Conservation (phyloP, 139 green algal genomes). For the Coccomyxa sp. region DNA sequence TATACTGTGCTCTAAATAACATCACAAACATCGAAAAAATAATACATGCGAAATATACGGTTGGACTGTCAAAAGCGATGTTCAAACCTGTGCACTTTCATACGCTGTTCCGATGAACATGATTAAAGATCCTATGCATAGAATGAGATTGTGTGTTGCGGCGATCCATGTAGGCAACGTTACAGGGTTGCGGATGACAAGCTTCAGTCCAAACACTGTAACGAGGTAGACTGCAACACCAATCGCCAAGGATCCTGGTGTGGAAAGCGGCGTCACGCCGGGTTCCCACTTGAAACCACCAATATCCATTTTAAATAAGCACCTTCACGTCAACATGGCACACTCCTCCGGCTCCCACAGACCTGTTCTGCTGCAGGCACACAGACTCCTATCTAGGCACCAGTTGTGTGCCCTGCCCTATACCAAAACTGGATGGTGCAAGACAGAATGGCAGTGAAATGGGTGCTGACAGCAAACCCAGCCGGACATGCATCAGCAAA, state of each 20-base stretch:
- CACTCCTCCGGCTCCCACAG: background rate
- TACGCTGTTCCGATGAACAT: constrained; percentile 29
- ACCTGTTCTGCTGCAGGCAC: background rate
- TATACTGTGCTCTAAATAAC: background rate
- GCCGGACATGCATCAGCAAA: too few relatives aligned
- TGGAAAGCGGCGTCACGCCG: constrained; percentile 1
- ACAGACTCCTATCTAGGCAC: too few relatives aligned
- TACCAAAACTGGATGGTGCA: background rate
- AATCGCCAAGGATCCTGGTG: background rate
- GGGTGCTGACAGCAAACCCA: background rate
- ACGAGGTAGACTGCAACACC: background rate
- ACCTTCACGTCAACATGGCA: background rate
- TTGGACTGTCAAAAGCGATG: background rate
- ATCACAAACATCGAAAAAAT: background rate
- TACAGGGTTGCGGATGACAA: background rate
- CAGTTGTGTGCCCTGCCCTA: too few relatives aligned
- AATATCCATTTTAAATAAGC: background rate
- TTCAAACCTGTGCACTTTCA: background rate
- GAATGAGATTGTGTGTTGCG: constrained; percentile 29
- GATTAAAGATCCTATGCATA: constrained; percentile 22
- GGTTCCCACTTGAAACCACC: constrained; percentile 2
- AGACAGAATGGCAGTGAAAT: background rate
- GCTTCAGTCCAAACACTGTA: background rate
- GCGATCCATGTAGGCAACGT: background rate
- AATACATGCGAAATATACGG: background rate